Evolutionary conservation across 192 early-diverging fungal genomes (phyloP), one percentile per base, ranked within the genome.

Genomic region (Mortierella alpina): DNA sequence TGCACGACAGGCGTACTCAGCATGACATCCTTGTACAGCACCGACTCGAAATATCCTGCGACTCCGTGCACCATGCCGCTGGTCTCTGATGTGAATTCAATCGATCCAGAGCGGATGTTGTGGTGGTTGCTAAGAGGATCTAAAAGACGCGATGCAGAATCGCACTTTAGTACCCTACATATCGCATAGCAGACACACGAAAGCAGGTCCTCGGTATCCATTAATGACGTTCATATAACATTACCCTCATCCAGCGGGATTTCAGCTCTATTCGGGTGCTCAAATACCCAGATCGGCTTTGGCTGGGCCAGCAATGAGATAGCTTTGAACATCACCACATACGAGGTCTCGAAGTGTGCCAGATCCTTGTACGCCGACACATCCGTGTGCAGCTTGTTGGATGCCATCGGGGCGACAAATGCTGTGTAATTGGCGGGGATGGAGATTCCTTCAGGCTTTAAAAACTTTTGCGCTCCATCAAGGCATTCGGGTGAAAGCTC

Each of bases 401-500:
- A 97, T 44, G 96, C 93, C 64, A 99, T 67, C 0, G 98, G 98
- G 10, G 95, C 89, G 17, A 94, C 83, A 82, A 90, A 98, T 12
- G 96, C 83, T 0, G 94, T 92, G 84, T 98, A 99, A 20, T 83
- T 82, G 44, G 88, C 84, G 7, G 98, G 98, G 58, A 99, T 99
- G 40, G 95, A 97, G 41, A 99, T 93, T 39, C 98, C 97, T 56
- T 84, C 86, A 7, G 82, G 68, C 84, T 93, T 91, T 56, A 91
- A 83, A 51, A 98, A 88, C 44, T 88, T 86, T 70, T 95, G 92
- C 3, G 97, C 97, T 12, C 93, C 96, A 83, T 96, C 95, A 18
- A 99, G 86, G 72, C 96, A 99, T 82, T 99, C 98, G 10, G 98
- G 98, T n/a, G 98, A 96, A 17, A 99, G 90, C 79, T 99, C 97